Evolutionary conservation across 257 asterid genomes (phyloP), one percentile per base, ranked within the genome.

Genomic region (Solanum etuberosum): DNA sequence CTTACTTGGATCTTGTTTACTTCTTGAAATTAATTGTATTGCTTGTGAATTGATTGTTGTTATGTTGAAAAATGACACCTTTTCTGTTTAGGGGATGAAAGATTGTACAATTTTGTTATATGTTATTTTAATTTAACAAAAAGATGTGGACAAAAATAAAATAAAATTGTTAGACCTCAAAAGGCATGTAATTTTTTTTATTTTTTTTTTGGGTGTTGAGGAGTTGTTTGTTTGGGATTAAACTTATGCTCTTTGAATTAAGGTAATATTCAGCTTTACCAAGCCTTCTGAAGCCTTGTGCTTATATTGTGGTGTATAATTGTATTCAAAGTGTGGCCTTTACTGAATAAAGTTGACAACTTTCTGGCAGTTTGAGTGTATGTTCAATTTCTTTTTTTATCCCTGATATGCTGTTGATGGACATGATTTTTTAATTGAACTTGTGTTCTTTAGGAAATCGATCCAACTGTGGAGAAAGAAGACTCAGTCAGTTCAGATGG

Each of bases 401-500:
- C 35, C 67, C 6, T 27, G 25, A 43, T 16, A 43, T 80, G 40
- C 4, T 46, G 65, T 46, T 80, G 42, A 42, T 84, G 80, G 85
- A 3, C 43, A 16, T 80, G 42, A 35, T 65, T 25, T 16, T 25
- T 42, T 86, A 11, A 65, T 86, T 82, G 84, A 51, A 29, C 21
- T 84, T 40, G 34, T 74, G 83, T 70, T 83, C 38, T 88, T 12
- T 90, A 97, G 99, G 99, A 97, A 94, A 94, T 97, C 80, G 99
- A 97, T 93, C 99, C 99, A 59, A 94, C 84, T 21, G 95, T 94
- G 89, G 99, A 97, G 89, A 92, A 93, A 32, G 99, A 97, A 14
- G 98, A 94, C 15, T 27, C 88, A 35, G 83, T 85, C 67, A 93
- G 92, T 87, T 88, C 95, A 38, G 98, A 93, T 88, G 89, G 88